Conservation (phyloP, 306 rosid species). For the Prosopis cineraria region DNA sequence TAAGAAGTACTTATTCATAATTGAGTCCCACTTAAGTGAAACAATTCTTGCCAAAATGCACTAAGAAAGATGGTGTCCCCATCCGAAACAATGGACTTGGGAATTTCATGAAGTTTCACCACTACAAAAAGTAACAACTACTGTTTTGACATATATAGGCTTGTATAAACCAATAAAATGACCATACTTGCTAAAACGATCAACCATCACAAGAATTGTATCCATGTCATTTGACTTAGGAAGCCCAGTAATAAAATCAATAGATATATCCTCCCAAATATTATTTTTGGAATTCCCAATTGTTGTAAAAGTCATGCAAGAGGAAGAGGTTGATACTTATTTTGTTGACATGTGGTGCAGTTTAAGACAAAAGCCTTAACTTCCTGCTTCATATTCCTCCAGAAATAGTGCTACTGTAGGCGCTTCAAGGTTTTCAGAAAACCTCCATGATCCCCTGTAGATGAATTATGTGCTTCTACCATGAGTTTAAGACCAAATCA, state of each 20-base stretch:
- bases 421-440: neutral
- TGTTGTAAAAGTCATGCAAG: neutral
- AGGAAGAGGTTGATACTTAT: neutral
- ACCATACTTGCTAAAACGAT: neutral
- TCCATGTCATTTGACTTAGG: neutral
- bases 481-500: neutral
- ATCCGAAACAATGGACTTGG: neutral
- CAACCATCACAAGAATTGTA: neutral
- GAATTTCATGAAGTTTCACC: accelerated
- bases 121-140: accelerated
- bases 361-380: accelerated
- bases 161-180: neutral
- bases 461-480: neutral
- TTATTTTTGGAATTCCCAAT: accelerated
- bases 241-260: neutral
- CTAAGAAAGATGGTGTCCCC: neutral
- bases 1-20: neutral
- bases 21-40: neutral
- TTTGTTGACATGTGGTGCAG: neutral
- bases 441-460: neutral
- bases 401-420: neutral
- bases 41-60: neutral
- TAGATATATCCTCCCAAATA: neutral
- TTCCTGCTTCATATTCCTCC: neutral
- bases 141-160: accelerated